phyloP scores from a whole-genome alignment of 306 rosid species.

The Amphicarpaea edgeworthii region DNA sequence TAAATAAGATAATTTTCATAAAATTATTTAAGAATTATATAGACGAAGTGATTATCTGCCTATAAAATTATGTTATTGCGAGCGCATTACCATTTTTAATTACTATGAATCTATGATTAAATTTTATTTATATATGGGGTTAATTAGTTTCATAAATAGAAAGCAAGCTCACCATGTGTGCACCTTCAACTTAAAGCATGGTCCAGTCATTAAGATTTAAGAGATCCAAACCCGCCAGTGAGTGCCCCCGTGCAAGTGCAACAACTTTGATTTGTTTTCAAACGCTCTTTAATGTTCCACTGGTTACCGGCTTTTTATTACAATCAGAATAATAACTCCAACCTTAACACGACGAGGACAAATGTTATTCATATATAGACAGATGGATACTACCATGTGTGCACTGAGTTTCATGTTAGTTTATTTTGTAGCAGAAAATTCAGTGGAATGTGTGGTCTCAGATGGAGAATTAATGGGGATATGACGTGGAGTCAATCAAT shows the following conservation, averaged over 20 bases:
- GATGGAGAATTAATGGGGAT: neutral
- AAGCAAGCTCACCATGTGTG: too few species aligned
- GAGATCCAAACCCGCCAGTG: too few species aligned
- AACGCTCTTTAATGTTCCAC: slow-evolving; percentile 1
- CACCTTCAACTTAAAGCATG: too few species aligned
- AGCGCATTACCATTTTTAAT: too few species aligned
- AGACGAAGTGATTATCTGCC: too few species aligned
- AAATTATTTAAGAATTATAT: too few species aligned
- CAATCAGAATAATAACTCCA: neutral
- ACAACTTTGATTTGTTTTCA: slow-evolving; percentile 28
- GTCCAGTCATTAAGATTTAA: too few species aligned
- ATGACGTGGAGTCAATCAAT: neutral
- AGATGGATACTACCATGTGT: neutral
- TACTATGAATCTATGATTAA: too few species aligned
- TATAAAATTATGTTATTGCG: too few species aligned
- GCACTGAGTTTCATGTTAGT: neutral
- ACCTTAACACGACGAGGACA: slow-evolving; percentile 4
- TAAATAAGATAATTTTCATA: too few species aligned
- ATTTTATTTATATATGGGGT: too few species aligned
- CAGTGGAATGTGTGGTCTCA: neutral
- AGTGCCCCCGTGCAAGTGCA: neutral
- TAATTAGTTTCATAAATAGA: too few species aligned
- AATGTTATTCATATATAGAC: neutral
- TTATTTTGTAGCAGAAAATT: neutral
- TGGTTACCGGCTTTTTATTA: neutral